Percentiles rank a stretch among this genome's conserved stretches.
Conservation (phyloP, 768 basidiomycete genomes). For the Tubosaeta sp. region DNA sequence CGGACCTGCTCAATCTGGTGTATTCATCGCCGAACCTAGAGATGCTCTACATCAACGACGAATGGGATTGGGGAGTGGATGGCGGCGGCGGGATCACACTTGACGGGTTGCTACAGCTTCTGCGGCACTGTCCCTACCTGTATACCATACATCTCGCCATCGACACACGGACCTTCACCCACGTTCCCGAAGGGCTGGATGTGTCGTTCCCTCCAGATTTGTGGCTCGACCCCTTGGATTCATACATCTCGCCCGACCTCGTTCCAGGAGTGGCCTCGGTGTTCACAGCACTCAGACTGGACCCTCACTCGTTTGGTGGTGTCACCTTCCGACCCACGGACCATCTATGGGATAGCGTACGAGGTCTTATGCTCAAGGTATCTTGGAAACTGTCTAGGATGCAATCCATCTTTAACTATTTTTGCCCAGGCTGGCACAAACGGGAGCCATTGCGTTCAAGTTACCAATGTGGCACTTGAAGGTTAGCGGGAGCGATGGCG, state of each 20-base stretch:
- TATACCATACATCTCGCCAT: background rate
- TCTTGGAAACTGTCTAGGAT: no score
- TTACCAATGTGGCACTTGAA: no score
- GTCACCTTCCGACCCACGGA: no score
- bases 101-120: background rate
- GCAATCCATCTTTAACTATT: no score
- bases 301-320: background rate
- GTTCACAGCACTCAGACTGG: background rate
- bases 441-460: no score
- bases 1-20: background rate
- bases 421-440: no score
- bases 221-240: no score
- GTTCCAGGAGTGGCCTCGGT: background rate
- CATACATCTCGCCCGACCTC: background rate
- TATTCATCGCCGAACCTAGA: background rate
- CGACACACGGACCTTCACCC: background rate
- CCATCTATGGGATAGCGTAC: background rate
- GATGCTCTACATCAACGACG: background rate
- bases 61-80: background rate
- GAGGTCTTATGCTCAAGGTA: no score
- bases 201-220: background rate
- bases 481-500: no score
- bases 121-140: background rate
- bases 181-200: background rate
- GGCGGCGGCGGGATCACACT: background rate